phyloP scores from a whole-genome alignment of 2,329 filamentous ascomycete genomes.

The Helotiales sp. region DNA sequence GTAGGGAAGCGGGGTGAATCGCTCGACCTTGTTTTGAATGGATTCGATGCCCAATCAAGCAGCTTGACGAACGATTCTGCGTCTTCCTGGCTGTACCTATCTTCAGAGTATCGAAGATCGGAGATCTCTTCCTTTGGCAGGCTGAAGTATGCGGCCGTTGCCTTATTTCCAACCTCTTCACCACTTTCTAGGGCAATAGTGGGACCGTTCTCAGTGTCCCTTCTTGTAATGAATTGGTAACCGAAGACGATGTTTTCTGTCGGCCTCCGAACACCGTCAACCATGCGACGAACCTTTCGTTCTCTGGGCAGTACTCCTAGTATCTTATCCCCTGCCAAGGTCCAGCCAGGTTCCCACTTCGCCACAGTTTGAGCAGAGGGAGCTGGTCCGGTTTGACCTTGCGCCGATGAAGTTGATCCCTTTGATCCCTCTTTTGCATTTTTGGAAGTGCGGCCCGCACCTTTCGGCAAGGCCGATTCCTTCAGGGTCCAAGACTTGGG shows the following conservation, averaged over 20 bases:
- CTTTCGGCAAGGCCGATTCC: background rate
- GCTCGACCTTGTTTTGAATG: background rate
- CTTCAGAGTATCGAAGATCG: background rate
- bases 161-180: background rate
- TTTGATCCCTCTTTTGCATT: no score
- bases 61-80: background rate
- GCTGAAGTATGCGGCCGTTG: background rate
- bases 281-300: no score
- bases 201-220: background rate
- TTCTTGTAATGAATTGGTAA: background rate
- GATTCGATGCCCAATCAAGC: background rate
- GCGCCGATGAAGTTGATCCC: no score
- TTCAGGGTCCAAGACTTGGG: background rate
- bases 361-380: background rate
- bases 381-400: no score
- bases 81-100: background rate
- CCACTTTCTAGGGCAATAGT: background rate
- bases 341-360: background rate
- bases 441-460: background rate
- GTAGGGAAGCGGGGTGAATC: background rate
- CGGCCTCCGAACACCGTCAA: background rate
- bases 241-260: background rate
- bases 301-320: background rate
- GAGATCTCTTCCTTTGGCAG: background rate
- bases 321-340: background rate